phyloP scores from a whole-genome alignment of 129 eudicot genomes.

The Flaveria ramosissima region DNA sequence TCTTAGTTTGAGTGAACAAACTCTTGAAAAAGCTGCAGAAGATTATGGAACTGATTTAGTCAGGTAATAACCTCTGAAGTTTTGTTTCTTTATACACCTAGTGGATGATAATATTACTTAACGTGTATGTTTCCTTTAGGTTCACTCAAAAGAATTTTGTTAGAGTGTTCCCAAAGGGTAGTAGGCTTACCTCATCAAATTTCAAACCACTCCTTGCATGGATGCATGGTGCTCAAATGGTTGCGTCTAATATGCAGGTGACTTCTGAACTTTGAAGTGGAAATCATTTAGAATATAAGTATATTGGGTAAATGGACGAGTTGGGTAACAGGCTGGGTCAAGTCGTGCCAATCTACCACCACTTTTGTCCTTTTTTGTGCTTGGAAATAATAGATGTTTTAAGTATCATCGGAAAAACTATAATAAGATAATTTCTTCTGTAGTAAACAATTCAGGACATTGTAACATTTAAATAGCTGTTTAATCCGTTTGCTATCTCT shows the following conservation, averaged over 20 bases:
- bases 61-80: conserved; percentile 45
- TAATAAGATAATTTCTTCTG: not conserved
- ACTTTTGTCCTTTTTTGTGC: not conserved
- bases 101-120: conserved; percentile 15
- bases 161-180: conserved; percentile 88
- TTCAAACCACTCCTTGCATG: conserved; percentile 76
- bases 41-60: conserved; percentile 62
- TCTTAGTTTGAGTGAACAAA: conserved; percentile 83
- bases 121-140: conserved; percentile 39
- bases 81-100: not conserved
- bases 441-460: not conserved
- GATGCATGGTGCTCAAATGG: conserved; percentile 99
- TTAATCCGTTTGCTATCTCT: not conserved
- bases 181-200: conserved; percentile 82
- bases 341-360: not conserved
- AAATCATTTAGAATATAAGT: not conserved
- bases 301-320: not conserved
- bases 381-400: not conserved
- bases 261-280: conserved; percentile 3
- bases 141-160: conserved; percentile 83
- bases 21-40: conserved; percentile 65
- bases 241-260: conserved; percentile 97
- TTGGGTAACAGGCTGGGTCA: not conserved
- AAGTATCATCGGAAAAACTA: not conserved
- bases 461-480: not conserved